Evolutionary conservation across 257 asterid genomes (phyloP).

Genomic region (Datura wrightii): DNA sequence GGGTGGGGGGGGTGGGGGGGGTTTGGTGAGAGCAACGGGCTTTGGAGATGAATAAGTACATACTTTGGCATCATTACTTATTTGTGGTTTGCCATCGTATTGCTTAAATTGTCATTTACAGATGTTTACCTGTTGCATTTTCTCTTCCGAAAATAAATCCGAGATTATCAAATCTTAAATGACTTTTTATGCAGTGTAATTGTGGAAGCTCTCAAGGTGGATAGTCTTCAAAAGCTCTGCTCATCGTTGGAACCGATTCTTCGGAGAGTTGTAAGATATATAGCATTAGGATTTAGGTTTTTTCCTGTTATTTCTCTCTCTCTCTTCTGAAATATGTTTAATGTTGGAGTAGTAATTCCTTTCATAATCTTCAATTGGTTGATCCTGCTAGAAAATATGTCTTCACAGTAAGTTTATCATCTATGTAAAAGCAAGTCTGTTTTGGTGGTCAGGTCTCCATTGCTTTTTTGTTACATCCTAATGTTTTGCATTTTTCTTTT

Average conservation of each 20-base stretch:
- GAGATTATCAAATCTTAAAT: constrained; percentile 15
- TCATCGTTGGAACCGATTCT: constrained; percentile 95
- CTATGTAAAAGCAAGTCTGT: not conserved
- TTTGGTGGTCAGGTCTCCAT: constrained; percentile 18
- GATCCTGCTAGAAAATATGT: constrained; percentile 1
- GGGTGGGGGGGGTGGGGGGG: not conserved
- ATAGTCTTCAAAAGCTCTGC: constrained; percentile 95
- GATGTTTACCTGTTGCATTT: not conserved
- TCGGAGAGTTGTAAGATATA: constrained; percentile 88
- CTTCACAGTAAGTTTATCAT: not conserved
- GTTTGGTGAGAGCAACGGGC: not conserved
- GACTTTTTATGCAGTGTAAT: constrained; percentile 69
- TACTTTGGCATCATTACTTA: not conserved
- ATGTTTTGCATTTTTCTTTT: not conserved
- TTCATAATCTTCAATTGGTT: not conserved
- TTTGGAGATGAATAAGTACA: not conserved
- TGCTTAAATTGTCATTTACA: not conserved
- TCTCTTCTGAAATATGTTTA: not conserved
- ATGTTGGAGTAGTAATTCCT: not conserved
- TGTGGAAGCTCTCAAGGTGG: constrained; percentile 95
- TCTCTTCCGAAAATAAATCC: not conserved
- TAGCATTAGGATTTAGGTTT: constrained; percentile 22
- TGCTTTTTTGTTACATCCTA: not conserved
- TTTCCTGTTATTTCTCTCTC: not conserved
- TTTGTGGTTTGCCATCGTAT: not conserved